Evolutionary conservation across 2,329 filamentous ascomycete genomes (phyloP), one percentile per base, ranked within the genome.

Genomic region (Pseudopyricularia javanii): DNA sequence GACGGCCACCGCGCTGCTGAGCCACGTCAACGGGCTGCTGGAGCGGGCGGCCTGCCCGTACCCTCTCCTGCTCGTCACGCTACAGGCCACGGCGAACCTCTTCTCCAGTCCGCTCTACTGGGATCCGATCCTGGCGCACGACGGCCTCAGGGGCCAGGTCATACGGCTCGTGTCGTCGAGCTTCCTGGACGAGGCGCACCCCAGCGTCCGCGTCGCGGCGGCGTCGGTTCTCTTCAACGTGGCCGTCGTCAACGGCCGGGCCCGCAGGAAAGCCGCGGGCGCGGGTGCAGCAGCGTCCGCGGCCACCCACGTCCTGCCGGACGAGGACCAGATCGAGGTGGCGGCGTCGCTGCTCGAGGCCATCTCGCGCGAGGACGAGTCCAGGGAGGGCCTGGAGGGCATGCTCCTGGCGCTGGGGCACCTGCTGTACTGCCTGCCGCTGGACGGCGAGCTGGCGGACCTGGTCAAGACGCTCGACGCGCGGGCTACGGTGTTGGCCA

Each of bases 151-250:
- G 6, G 64, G 70, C 2, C 73, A 80, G 0, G 70, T 91, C 28
- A 81, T 86, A 1, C 73, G 79, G 55, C 74, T 96, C 14, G 76
- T 93, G 20, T 86, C 88, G 0, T 80, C 82, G 2, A 88, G 85
- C 56, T 82, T 97, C 26, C 75, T 96, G 1, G 90, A 95, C 60
- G 80, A 83, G 30, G 78, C 77, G 48, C 83, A 93, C 60, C 75
- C 75, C 47, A 89, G 83, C 52, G 78, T 91, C 2, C 82, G 91
- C 43, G 86, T 91, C 3, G 87, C 90, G 1, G 88, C 91, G 0
- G 83, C 91, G 0, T 88, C 85, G 1, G 74, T 97, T 3, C 79
- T 91, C 1, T 93, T 90, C 71, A 96, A 97, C 59, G 68, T 97
- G 0, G 78, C 88, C 0, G 72, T 83, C 0, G 77, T 82, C 2